Conservation (phyloP, 176 grass and related monocot species). For the Cymbopogon citratus region DNA sequence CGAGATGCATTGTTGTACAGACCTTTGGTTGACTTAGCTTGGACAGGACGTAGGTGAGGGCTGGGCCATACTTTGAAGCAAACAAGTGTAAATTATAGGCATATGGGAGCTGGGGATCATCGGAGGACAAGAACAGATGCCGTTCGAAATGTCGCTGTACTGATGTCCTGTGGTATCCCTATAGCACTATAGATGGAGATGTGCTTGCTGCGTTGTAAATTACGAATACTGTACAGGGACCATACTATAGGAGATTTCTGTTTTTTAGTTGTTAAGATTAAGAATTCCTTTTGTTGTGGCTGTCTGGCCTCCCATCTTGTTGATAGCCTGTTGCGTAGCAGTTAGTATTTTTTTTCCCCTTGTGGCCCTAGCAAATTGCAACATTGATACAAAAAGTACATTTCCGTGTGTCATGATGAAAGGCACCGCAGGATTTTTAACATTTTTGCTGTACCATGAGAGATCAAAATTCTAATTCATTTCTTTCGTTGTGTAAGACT, state of each 20-base stretch:
- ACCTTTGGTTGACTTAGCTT: slow-evolving; percentile 38
- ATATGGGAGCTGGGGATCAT: slow-evolving; percentile 26
- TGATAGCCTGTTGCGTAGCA: neutral
- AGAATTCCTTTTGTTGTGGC: neutral
- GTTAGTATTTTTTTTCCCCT: neutral
- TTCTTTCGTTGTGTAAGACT: neutral
- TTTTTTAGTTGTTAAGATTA: neutral
- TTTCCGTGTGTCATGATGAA: neutral
- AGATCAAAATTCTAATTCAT: neutral
- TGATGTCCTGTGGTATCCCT: neutral
- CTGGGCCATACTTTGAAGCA: slow-evolving; percentile 20
- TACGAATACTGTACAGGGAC: slow-evolving; percentile 47
- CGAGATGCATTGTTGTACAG: slow-evolving; percentile 40
- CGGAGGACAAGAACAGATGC: neutral
- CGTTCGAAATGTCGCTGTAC: neutral
- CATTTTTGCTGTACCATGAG: neutral
- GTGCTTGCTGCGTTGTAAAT: slow-evolving; percentile 31
- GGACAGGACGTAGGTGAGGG: slow-evolving; percentile 26
- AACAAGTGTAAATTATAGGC: slow-evolving; percentile 52
- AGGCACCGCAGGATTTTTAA: neutral
- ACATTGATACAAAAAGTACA: neutral
- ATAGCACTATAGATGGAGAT: slow-evolving; percentile 12
- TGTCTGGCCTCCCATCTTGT: neutral
- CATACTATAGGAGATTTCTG: slow-evolving; percentile 21
- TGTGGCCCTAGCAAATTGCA: neutral